A percentile compares a stretch with the other conserved stretches of the same genome.
Evolutionary conservation across 2,329 filamentous ascomycete genomes (phyloP).

Genomic region (Scortechinia acanthostroma): DNA sequence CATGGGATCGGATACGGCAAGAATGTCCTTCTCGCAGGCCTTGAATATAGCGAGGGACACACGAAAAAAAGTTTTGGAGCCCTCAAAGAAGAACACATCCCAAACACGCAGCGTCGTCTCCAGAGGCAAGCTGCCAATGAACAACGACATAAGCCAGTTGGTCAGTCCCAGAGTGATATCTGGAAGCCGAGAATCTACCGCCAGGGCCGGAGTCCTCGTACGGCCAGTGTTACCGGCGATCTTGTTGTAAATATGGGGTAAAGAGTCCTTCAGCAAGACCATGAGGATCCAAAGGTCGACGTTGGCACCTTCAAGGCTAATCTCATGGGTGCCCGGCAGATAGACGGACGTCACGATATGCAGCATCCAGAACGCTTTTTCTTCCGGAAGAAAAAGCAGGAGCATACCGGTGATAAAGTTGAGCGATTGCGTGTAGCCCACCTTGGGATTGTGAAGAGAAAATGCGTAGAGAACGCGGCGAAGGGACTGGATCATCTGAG

Average conservation of each 20-base stretch:
- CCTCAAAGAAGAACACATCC: conserved; percentile 63
- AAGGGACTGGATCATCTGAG: conserved; percentile 49
- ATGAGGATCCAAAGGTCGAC: conserved; percentile 64
- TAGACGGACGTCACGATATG: conserved; percentile 55
- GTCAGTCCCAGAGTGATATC: conserved; percentile 59
- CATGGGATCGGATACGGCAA: conserved; percentile 49
- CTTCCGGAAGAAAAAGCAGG: conserved; percentile 56
- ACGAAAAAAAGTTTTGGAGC: conserved; percentile 57
- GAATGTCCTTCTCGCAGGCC: conserved; percentile 47
- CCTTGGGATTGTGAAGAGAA: conserved; percentile 51
- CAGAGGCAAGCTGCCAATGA: conserved; percentile 58
- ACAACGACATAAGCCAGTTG: conserved; percentile 64
- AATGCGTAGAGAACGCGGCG: conserved; percentile 58
- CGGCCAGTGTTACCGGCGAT: conserved; percentile 43
- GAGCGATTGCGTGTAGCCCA: conserved; percentile 62
- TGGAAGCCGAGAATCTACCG: conserved; percentile 31
- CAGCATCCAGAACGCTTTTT: conserved; percentile 57
- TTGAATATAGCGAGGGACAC: conserved; percentile 62
- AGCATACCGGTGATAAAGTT: conserved; percentile 63
- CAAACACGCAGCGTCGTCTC: conserved; percentile 60
- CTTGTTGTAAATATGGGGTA: conserved; percentile 52
- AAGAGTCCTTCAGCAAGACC: conserved; percentile 49
- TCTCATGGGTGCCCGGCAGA: conserved; percentile 56
- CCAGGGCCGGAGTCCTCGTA: neutral
- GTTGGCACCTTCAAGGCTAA: conserved; percentile 57